phyloP scores from a whole-genome alignment of 148 eudicot genomes.

The Talinum fruticosum region DNA sequence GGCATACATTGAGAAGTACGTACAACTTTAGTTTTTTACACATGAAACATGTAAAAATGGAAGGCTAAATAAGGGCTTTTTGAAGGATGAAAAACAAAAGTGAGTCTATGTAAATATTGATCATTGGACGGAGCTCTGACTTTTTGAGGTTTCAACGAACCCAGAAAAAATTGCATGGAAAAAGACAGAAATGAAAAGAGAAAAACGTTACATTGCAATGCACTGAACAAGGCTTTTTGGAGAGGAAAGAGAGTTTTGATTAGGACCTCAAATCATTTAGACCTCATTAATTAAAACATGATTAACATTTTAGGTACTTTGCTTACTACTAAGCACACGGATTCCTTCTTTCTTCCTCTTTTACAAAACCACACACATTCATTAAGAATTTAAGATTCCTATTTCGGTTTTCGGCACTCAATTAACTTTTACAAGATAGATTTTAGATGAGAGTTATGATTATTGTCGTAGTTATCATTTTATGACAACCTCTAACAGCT shows the following conservation, averaged over 20 bases:
- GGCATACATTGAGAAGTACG: neutral
- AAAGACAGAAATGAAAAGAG: constrained; percentile 3
- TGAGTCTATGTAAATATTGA: neutral
- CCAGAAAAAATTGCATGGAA: neutral
- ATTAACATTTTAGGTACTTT: too few species aligned
- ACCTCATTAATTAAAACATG: too few species aligned
- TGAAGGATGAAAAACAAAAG: neutral
- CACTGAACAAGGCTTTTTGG: neutral
- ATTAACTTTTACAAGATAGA: too few species aligned
- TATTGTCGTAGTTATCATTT: too few species aligned
- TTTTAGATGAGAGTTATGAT: too few species aligned
- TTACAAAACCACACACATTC: neutral
- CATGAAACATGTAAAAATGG: neutral
- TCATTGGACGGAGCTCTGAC: neutral
- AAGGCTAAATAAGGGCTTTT: neutral
- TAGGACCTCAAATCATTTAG: constrained; percentile 1
- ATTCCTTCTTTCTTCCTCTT: neutral
- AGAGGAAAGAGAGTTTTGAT: too few species aligned
- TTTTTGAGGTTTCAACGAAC: neutral
- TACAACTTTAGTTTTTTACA: neutral
- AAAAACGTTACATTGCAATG: constrained; percentile 1
- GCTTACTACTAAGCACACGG: too few species aligned
- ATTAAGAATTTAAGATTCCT: too few species aligned
- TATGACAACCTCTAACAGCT: too few species aligned
- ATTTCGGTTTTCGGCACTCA: too few species aligned